Evolutionary conservation across 2,329 filamentous ascomycete genomes (phyloP).

Genomic region (Domatiomyces globalis): DNA sequence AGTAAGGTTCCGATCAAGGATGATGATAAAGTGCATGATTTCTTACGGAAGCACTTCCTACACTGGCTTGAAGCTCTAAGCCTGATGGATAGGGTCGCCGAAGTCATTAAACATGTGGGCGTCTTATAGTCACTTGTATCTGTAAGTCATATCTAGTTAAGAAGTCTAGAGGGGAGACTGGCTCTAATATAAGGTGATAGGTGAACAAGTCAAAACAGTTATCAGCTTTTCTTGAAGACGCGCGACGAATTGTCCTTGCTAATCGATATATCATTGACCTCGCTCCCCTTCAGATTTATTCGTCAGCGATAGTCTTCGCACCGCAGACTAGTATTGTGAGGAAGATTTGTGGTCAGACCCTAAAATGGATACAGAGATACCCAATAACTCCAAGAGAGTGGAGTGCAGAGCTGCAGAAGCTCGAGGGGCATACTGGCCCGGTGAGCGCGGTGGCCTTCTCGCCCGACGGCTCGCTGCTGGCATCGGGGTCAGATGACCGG

Average conservation of each 20-base stretch:
- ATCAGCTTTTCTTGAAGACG: constrained; percentile 21
- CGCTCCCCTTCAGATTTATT: constrained; percentile 26
- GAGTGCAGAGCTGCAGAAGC: constrained; percentile 17
- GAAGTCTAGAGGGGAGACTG: too few relatives aligned
- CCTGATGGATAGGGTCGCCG: constrained; percentile 12
- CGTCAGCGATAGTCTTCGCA: constrained; percentile 22
- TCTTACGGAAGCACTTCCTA: constrained; percentile 16
- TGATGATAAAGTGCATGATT: constrained; percentile 3
- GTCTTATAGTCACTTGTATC: constrained; percentile 5
- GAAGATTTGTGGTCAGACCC: background rate
- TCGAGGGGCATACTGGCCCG: constrained; percentile 14
- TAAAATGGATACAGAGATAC: too few relatives aligned
- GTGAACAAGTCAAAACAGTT: constrained; percentile 4
- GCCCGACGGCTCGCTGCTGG: constrained; percentile 12
- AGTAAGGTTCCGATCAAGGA: constrained; percentile 2
- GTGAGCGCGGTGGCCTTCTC: constrained; percentile 16
- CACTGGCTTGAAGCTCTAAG: constrained; percentile 21
- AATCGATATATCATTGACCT: constrained; percentile 18
- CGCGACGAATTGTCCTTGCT: too few relatives aligned
- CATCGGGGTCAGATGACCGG: constrained; percentile 12
- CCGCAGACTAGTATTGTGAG: constrained; percentile 19
- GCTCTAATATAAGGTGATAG: constrained; percentile 1
- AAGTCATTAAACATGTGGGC: constrained; percentile 11
- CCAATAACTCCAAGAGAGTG: constrained; percentile 8
- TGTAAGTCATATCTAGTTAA: too few relatives aligned